Percentiles rank a stretch among this genome's conserved stretches.
Conservation (phyloP, 2,329 filamentous ascomycete species). For the Neospermospora avenae region DNA sequence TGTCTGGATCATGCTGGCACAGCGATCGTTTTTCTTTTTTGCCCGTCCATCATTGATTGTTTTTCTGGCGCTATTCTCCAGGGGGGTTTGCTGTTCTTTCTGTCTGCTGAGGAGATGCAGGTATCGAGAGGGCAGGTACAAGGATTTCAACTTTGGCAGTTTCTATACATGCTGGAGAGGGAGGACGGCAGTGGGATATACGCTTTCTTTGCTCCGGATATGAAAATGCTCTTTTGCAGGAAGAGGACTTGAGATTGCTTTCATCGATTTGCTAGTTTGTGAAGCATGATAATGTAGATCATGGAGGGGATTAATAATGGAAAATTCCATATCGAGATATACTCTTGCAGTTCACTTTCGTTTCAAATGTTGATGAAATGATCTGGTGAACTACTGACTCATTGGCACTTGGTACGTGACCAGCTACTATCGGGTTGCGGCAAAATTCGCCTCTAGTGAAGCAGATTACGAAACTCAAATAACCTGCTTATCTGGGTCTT, state of each 20-base stretch:
- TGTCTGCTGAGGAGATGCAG: constrained; percentile 29
- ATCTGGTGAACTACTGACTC: no score
- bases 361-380: no score
- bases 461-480: no score
- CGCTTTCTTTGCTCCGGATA: constrained; percentile 1
- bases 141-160: no score
- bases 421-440: no score
- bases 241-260: constrained; percentile 15
- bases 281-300: constrained; percentile 24
- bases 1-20: constrained; percentile 55
- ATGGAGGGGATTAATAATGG: constrained; percentile 33
- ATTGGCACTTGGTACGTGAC: no score
- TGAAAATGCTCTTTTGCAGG: constrained; percentile 9
- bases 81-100: constrained; percentile 24
- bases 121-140: constrained; percentile 7
- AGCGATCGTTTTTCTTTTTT: constrained; percentile 44
- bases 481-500: no score
- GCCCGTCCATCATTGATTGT: constrained; percentile 21
- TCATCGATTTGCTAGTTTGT: constrained; percentile 25
- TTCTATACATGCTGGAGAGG: background rate
- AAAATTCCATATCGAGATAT: constrained; percentile 27
- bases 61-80: constrained; percentile 26
- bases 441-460: no score
- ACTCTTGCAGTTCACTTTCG: no score
- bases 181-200: constrained; percentile 12